Conservation (phyloP, 2,329 filamentous ascomycete genomes). For the Colletotrichum horii region DNA sequence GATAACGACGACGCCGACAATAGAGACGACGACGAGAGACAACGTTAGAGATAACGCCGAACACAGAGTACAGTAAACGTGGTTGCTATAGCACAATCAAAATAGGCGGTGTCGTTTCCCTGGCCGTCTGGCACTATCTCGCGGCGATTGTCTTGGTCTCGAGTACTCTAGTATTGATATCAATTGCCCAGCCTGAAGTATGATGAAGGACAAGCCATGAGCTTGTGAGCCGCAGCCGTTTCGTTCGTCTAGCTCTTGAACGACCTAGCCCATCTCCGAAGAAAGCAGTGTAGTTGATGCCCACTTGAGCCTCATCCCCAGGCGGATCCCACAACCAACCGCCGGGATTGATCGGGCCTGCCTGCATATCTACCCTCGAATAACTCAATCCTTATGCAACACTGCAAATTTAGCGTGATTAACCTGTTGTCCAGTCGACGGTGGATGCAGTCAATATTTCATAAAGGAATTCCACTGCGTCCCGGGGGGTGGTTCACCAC, state of each 20-base stretch:
- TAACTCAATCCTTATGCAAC: neutral
- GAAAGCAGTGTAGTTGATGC: neutral
- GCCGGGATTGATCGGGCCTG: neutral
- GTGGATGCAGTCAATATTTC: neutral
- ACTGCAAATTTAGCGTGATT: no score
- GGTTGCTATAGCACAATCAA: neutral
- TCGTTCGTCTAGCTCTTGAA: neutral
- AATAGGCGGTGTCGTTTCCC: neutral
- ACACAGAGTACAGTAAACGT: neutral
- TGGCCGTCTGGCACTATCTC: neutral
- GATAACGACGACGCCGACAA: neutral
- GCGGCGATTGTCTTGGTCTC: neutral
- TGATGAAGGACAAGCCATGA: neutral
- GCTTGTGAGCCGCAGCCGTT: neutral
- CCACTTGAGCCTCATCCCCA: neutral
- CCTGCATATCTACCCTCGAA: neutral
- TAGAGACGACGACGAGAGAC: neutral
- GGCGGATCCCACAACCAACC: neutral
- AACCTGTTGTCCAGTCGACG: slow-evolving; percentile 10
- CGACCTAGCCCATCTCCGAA: neutral
- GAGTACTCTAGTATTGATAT: neutral
- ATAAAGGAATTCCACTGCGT: neutral
- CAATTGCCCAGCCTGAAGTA: neutral
- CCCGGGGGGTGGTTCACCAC: neutral
- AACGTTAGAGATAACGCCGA: neutral